Percentiles rank a stretch among this genome's conserved stretches.
Evolutionary conservation across 2,329 filamentous ascomycete genomes (phyloP).

Genomic region (Diaporthe sp.): DNA sequence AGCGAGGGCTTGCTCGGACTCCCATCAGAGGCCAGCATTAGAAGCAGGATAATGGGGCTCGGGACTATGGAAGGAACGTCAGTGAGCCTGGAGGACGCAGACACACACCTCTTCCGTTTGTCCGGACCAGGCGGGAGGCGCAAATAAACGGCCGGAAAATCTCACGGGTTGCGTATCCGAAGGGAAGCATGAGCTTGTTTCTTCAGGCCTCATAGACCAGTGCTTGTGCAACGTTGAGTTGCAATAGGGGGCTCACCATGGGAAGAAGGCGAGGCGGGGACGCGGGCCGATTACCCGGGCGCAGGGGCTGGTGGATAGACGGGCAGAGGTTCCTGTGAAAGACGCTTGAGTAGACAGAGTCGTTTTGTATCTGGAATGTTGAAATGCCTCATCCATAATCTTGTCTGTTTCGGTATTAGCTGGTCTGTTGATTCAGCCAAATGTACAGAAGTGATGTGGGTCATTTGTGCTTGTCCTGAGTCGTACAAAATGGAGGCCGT

Average conservation of each 20-base stretch:
- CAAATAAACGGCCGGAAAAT: not conserved
- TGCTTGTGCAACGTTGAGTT: not conserved
- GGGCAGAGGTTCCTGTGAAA: conserved; percentile 10
- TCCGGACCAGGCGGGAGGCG: not conserved
- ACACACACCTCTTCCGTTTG: not conserved
- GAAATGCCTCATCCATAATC: not conserved
- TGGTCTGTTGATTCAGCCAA: not conserved
- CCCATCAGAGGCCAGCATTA: not conserved
- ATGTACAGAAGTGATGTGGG: not conserved
- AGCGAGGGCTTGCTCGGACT: not conserved
- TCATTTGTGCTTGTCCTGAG: not conserved
- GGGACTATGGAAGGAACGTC: not conserved
- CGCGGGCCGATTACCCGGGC: conserved; percentile 6
- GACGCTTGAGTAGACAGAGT: not conserved
- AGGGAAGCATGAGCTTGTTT: fast-evolving
- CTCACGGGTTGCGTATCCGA: not conserved
- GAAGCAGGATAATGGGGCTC: no score
- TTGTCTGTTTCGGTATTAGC: not conserved
- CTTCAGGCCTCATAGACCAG: not conserved
- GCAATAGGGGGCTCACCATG: not conserved
- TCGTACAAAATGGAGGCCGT: not conserved
- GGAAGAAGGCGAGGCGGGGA: not conserved
- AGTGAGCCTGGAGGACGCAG: not conserved
- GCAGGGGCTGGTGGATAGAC: conserved; percentile 10
- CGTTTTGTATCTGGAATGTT: not conserved